Conservation (phyloP, 2,329 filamentous ascomycete species). For the Dactylellina parvicollis region DNA sequence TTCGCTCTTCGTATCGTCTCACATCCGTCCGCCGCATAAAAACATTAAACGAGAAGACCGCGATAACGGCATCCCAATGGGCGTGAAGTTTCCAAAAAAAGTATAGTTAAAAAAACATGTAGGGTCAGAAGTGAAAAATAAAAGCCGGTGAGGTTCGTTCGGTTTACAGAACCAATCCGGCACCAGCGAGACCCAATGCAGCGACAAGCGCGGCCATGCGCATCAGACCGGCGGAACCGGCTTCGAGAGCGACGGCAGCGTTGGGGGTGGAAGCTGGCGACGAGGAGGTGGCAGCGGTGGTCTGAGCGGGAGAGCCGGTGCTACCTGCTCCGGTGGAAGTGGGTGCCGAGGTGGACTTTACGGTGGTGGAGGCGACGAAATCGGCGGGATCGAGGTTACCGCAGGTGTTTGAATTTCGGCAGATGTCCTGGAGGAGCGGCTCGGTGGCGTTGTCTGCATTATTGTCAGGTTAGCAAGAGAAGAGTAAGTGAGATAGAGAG, state of each 20-base stretch:
- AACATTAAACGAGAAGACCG: background rate
- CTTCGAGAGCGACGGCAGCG: slow-evolving; percentile 14
- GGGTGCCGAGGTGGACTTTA: slow-evolving; percentile 3
- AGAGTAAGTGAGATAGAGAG: background rate
- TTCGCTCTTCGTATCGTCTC: background rate
- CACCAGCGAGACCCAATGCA: slow-evolving; percentile 34
- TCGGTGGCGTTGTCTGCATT: slow-evolving; percentile 39
- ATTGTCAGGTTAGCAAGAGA: background rate
- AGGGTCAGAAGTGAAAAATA: background rate
- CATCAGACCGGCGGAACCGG: slow-evolving; percentile 11
- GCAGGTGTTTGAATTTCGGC: slow-evolving; percentile 49
- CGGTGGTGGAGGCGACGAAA: slow-evolving; percentile 35
- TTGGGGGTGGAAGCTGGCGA: slow-evolving; percentile 30
- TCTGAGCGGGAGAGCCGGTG: slow-evolving; percentile 1
- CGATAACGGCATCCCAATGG: background rate
- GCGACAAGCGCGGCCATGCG: slow-evolving; percentile 25
- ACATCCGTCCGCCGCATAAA: background rate
- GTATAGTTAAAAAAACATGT: background rate
- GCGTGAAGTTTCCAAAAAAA: background rate
- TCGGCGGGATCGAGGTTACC: slow-evolving; percentile 43
- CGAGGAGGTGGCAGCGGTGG: background rate
- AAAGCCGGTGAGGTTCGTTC: background rate
- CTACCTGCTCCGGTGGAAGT: background rate
- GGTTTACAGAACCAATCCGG: slow-evolving; percentile 42
- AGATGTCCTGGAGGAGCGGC: slow-evolving; percentile 38